Percentiles rank a stretch among this genome's conserved stretches.
These are phyloP conservation scores for Murraya koenigii DNA, from an alignment of 345 rosid species.

Conservation along the genomic window DNA sequence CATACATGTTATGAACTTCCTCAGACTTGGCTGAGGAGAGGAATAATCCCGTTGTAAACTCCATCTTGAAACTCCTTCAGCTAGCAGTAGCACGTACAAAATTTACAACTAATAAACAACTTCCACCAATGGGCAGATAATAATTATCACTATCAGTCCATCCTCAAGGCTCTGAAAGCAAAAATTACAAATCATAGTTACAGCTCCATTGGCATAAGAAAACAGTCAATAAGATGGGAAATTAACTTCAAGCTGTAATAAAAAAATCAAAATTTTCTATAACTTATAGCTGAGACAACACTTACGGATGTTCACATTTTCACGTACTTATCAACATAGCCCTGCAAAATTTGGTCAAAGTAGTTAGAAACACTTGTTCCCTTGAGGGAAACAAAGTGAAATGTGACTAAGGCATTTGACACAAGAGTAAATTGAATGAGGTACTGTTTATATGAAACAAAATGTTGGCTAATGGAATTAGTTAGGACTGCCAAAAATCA, in stretches of 20 bases:
- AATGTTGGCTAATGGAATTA: not conserved
- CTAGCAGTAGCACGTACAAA: constrained; percentile 6
- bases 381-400: not conserved
- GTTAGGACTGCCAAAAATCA: not conserved
- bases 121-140: constrained; percentile 5
- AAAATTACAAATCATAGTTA: not conserved
- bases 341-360: constrained; percentile 43
- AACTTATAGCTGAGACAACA: not conserved
- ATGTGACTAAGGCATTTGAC: not conserved
- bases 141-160: not conserved
- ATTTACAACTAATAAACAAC: constrained; percentile 7
- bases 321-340: constrained; percentile 83
- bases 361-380: not conserved
- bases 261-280: constrained; percentile 1
- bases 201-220: not conserved
- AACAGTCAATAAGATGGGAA: not conserved
- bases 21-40: constrained; percentile 11
- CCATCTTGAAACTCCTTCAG: constrained; percentile 12
- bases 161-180: not conserved
- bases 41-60: not conserved
- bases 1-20: constrained; percentile 24
- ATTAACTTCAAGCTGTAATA: not conserved
- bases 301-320: constrained; percentile 41
- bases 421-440: not conserved
- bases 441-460: not conserved